Conservation (phyloP, 202 grass and related monocot species). For the Cymbopogon flexuosus region DNA sequence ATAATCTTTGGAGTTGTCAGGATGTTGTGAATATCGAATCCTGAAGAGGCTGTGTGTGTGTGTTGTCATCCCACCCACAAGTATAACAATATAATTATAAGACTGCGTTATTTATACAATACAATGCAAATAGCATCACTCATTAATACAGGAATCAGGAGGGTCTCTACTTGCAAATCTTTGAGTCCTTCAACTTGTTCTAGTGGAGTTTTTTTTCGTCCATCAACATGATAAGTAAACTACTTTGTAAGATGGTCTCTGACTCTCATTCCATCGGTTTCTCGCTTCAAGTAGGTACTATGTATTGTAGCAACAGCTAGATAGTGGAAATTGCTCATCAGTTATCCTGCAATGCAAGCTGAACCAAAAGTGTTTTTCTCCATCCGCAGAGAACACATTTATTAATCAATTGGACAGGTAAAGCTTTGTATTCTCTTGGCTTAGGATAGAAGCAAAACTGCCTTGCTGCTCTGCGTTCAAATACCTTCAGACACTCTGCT, state of each 20-base stretch:
- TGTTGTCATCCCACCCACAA: neutral
- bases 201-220: neutral
- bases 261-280: neutral
- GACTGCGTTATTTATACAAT: conserved; percentile 6
- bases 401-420: neutral
- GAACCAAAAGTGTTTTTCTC: neutral
- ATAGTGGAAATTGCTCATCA: neutral
- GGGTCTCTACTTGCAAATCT: neutral
- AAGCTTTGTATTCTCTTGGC: conserved; percentile 14
- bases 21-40: neutral
- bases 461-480: conserved; percentile 27
- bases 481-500: conserved; percentile 39
- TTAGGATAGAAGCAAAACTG: conserved; percentile 27
- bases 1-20: conserved; percentile 9
- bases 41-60: neutral
- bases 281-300: neutral
- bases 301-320: too few relatives aligned
- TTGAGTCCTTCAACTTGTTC: conserved; percentile 6
- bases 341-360: too few relatives aligned
- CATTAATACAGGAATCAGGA: neutral
- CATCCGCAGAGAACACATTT: neutral
- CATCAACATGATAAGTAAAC: neutral
- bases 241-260: neutral
- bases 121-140: neutral
- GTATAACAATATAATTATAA: conserved; percentile 17